phyloP scores from a whole-genome alignment of 192 early-diverging fungal species.

The Coemansia sp. region DNA sequence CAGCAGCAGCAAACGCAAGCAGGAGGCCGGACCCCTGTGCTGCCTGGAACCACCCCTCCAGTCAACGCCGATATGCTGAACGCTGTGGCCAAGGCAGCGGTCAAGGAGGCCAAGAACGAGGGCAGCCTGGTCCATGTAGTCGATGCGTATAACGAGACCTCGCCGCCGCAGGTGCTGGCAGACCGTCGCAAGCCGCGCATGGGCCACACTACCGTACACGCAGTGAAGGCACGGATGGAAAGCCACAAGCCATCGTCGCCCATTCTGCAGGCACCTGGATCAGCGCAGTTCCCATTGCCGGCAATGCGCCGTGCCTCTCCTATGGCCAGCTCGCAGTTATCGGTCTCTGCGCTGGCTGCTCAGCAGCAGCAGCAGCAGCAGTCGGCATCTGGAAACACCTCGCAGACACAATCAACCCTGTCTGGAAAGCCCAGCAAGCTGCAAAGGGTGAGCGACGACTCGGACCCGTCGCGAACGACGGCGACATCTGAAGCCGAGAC shows the following conservation, averaged over 20 bases:
- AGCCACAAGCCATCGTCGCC: constrained; percentile 33
- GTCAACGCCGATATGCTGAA: constrained; percentile 30
- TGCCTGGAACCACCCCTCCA: constrained; percentile 14
- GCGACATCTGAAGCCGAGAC: constrained; percentile 29
- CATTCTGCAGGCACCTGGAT: constrained; percentile 14
- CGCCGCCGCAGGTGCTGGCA: constrained; percentile 52
- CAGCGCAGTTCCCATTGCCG: constrained; percentile 12
- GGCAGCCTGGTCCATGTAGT: constrained; percentile 38
- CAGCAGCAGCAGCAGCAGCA: too few relatives aligned
- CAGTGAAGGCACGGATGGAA: constrained; percentile 53
- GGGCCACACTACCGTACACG: constrained; percentile 43
- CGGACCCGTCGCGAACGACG: not conserved
- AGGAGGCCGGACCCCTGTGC: not conserved
- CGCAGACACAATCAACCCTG: not conserved
- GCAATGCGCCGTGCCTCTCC: constrained; percentile 20
- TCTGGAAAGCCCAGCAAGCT: constrained; percentile 32
- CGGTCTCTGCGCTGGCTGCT: constrained; percentile 3
- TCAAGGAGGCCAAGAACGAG: constrained; percentile 44
- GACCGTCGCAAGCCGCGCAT: constrained; percentile 52
- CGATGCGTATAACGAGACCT: constrained; percentile 21
- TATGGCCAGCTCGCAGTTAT: constrained; percentile 21
- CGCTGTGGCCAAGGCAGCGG: constrained; percentile 44
- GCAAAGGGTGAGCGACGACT: constrained; percentile 32
- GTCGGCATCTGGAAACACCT: not conserved
- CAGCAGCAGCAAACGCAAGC: not conserved